Percentiles rank a stretch among this genome's conserved stretches.
phyloP scores from a whole-genome alignment of 2,329 filamentous ascomycete species.

The Cucurbitaria berberidis region DNA sequence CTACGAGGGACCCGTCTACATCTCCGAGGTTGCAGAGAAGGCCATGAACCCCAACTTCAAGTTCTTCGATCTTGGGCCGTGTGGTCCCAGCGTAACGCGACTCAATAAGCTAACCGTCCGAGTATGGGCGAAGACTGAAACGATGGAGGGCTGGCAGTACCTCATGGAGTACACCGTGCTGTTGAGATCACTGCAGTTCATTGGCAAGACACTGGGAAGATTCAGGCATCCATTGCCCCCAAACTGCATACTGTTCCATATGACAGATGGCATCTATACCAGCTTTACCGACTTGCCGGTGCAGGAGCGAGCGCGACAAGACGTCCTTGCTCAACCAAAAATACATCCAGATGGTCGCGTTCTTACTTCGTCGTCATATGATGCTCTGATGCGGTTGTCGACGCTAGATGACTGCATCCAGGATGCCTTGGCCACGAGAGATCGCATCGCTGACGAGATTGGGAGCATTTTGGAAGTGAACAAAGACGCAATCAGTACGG shows the following conservation, averaged over 20 bases:
- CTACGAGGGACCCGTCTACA: slow-evolving; percentile 76
- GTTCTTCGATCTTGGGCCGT: slow-evolving; percentile 76
- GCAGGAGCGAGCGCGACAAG: slow-evolving; percentile 41
- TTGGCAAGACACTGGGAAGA: slow-evolving; percentile 66
- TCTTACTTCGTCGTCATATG: slow-evolving; percentile 79
- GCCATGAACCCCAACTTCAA: slow-evolving; percentile 92
- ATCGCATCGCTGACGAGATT: slow-evolving; percentile 78
- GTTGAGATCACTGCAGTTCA: slow-evolving; percentile 75
- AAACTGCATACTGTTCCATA: slow-evolving; percentile 85
- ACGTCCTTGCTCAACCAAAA: slow-evolving; percentile 43
- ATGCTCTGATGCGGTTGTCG: slow-evolving; percentile 83
- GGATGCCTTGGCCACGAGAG: slow-evolving; percentile 80
- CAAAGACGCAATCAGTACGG: slow-evolving; percentile 42
- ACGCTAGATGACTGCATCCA: slow-evolving; percentile 91
- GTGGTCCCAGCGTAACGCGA: slow-evolving; percentile 69
- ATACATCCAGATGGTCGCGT: slow-evolving; percentile 55
- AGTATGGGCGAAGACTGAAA: slow-evolving; percentile 72
- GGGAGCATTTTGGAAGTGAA: slow-evolving; percentile 57
- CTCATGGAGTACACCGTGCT: slow-evolving; percentile 76
- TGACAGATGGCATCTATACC: slow-evolving; percentile 85
- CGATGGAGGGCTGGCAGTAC: slow-evolving; percentile 63
- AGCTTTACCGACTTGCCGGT: slow-evolving; percentile 70
- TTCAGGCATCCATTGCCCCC: slow-evolving; percentile 76
- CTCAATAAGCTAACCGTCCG: slow-evolving; percentile 69
- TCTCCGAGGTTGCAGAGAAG: slow-evolving; percentile 80